Evolutionary conservation across 305 asterid genomes (phyloP), one percentile per base, ranked within the genome.

Genomic region (Lippia alba): DNA sequence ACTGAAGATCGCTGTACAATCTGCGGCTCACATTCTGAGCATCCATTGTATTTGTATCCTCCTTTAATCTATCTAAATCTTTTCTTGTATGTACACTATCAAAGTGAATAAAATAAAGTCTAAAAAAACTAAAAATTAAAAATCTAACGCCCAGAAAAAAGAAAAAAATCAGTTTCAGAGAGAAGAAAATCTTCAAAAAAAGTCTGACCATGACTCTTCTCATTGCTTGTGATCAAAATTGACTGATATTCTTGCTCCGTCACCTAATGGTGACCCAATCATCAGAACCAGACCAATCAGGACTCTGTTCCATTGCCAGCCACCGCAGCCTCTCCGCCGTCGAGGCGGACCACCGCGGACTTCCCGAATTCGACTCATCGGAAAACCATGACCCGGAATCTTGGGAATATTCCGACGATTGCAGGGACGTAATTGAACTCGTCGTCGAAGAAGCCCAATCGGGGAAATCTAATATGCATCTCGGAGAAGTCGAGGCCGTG

Each of bases 181-280:
- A 50, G 34, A 44, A 79, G 61, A 72, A 76, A 46, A 64, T 24
- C 30, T 69, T 61, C 4, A 15, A 5, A 70, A 56, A 55, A 66
- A 76, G 70, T 74, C 51, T 56, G 77, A 65, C 69, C 66, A 66
- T 61, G 75, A 45, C 73, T 58, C 14, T 4, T 48, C 64, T 36
- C 20, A 1, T 41, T 55, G 20, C 53, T n/a, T 59, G 36, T 17
- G 64, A 77, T 58, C 63, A 61, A 70, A 74, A 45, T 55, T 59
- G 62, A 56, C 77, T 11, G 61, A 56, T 72, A n/a, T 55, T 64
- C 44, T 63, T 16, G 8, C 14, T 17, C 57, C 76, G 58, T 89
- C 90, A 86, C 80, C 96, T 84, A 3, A 87, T 69, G 18, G 82
- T 82, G 80, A 89, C 66, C 97, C 97, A 89, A 36, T 76, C 86